A percentile compares a stretch with the other conserved stretches of the same genome.
Evolutionary conservation across 192 early-diverging fungal genomes (phyloP).

Genomic region (Linnemannia elongata): DNA sequence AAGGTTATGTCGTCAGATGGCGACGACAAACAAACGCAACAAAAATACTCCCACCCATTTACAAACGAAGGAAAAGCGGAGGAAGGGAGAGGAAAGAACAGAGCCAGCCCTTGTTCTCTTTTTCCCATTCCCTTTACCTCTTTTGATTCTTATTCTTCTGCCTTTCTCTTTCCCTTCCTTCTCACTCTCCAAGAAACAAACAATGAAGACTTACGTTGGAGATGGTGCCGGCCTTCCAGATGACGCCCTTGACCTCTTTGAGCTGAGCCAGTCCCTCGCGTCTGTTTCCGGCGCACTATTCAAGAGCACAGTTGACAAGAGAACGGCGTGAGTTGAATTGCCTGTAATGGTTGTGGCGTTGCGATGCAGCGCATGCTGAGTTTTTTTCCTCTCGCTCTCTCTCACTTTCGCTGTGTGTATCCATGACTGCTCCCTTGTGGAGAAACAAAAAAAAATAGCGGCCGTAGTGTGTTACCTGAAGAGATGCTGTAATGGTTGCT

Average conservation of each 20-base stretch:
- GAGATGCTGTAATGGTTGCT: slow-evolving; percentile 49
- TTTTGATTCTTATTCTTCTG: too few relatives aligned
- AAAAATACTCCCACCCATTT: background rate
- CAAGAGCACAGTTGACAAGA: background rate
- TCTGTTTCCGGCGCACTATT: slow-evolving; percentile 86
- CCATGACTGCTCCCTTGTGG: background rate
- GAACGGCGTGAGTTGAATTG: background rate
- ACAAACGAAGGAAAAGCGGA: background rate
- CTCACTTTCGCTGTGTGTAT: too few relatives aligned
- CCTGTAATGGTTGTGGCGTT: too few relatives aligned
- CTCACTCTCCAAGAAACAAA: background rate
- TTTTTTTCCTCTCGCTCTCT: background rate
- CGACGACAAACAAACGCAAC: slow-evolving; percentile 16
- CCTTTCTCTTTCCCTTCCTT: background rate
- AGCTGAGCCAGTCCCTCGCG: slow-evolving; percentile 81
- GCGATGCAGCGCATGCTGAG: background rate
- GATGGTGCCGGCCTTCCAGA: slow-evolving; percentile 85
- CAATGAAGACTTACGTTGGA: slow-evolving; percentile 66
- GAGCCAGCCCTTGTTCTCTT: background rate
- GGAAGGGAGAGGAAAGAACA: background rate
- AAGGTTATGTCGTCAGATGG: slow-evolving; percentile 50
- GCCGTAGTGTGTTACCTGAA: slow-evolving; percentile 25
- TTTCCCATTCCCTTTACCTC: too few relatives aligned
- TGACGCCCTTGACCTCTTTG: slow-evolving; percentile 84
- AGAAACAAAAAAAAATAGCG: background rate